Evolutionary conservation across 1,284 basidiomycete genomes (phyloP), one percentile per base, ranked within the genome.

Genomic region (Neonothopanus nambi): DNA sequence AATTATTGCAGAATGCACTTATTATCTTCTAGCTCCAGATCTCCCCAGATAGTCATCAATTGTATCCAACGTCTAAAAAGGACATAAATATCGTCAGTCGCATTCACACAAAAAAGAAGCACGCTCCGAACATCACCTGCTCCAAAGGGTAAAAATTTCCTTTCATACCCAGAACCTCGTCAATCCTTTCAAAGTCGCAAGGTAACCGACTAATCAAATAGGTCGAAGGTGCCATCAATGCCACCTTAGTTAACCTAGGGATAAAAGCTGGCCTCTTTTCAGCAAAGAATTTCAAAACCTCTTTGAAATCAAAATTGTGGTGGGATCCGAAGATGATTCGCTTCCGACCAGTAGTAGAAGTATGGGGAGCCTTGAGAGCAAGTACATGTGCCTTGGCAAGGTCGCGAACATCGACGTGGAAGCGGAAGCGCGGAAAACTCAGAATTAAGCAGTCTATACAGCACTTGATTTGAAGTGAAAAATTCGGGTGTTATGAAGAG

Each of bases 371-470:
- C 11, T 55, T 23, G 17, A 61, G 50, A 13, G 59, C 59, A 3
- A 37, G 30, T n/a, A 61, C 39, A 40, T 61, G 59, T 4, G 51
- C 56, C 21, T 51, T 56, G 33, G 59, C 59, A 20, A 57, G 23
- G 37, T 61, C 59, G 5, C 59, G 55, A 13, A 59, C 56, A 28
- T 61, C 60, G 11, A 49, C 38, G 42, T 61, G 52, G 28, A 43
- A 43, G 13, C 49, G 41, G 11, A 20, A 18, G 12, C 24, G 12
- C 6, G 52, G 50, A 26, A 49, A 56, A 50, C 4, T 55, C 43
- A 8, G 50, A 49, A 17, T 12, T 28, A 26, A 57, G 44, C 18
- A 59, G 26, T 9, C 28, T 37, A 21, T 58, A 58, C 5, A 59
- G 33, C 17, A 45, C 43, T 12, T 35, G 30, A 20, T 42, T 54